These are phyloP conservation scores for Ophiorrhiza pumila DNA, from an alignment of 257 asterid genomes.

Conservation along the genomic window DNA sequence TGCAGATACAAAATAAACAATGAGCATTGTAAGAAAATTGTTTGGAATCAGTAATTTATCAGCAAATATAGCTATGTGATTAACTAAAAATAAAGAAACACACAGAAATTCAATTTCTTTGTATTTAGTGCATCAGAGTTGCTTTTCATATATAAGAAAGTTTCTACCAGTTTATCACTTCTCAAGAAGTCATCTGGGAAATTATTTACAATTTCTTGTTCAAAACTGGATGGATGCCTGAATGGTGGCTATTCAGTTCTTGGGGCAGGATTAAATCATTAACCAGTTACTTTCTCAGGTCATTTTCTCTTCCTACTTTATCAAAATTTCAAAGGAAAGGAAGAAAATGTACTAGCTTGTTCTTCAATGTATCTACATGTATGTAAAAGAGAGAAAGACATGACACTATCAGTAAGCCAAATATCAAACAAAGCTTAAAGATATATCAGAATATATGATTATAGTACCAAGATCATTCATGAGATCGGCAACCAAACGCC, in stretches of 20 bases:
- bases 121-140: not conserved
- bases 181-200: not conserved
- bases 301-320: not conserved
- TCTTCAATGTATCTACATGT: no score
- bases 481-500: slow-evolving; percentile 99
- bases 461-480: slow-evolving; percentile 90
- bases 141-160: not conserved
- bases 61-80: not conserved
- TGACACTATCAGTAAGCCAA: not conserved
- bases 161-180: not conserved
- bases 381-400: not conserved
- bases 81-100: not conserved
- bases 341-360: not conserved
- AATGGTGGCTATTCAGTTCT: not conserved
- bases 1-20: not conserved
- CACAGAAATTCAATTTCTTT: not conserved
- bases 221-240: not conserved
- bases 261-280: not conserved
- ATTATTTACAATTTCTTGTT: not conserved
- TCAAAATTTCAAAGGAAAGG: not conserved
- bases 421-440: not conserved
- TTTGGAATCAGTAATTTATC: not conserved
- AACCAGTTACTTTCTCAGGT: not conserved
- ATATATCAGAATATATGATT: not conserved
- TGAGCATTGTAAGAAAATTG: slow-evolving; percentile 1